Evolutionary conservation across 2,329 filamentous ascomycete genomes (phyloP).

Genomic region (Aspergillus ibericus): DNA sequence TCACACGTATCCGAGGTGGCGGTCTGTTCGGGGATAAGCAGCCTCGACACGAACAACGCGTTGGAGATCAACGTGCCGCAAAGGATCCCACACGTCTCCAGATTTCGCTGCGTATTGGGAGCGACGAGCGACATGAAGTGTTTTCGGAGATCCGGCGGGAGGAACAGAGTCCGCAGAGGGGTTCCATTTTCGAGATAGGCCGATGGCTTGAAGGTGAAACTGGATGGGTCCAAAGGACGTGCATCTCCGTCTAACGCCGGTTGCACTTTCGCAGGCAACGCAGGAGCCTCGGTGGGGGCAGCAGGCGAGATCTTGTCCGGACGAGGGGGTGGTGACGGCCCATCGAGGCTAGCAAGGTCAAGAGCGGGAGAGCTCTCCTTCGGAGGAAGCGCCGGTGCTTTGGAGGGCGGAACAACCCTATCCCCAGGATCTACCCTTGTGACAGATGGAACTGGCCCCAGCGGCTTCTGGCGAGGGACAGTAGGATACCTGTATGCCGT

Average conservation of each 20-base stretch:
- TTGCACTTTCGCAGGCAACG: slow-evolving; percentile 29
- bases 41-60: slow-evolving; percentile 82
- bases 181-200: slow-evolving; percentile 88
- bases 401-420: slow-evolving; percentile 19
- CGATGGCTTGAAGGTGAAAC: slow-evolving; percentile 77
- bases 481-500: slow-evolving; percentile 46
- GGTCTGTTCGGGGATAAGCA: slow-evolving; percentile 88
- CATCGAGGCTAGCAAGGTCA: slow-evolving; percentile 18
- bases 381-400: slow-evolving; percentile 41
- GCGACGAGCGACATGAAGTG: slow-evolving; percentile 73
- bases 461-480: slow-evolving; percentile 39
- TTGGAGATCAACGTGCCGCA: slow-evolving; percentile 90
- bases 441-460: slow-evolving; percentile 25
- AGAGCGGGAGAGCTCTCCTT: slow-evolving; percentile 29
- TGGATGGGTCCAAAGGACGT: slow-evolving; percentile 44
- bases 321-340: slow-evolving; percentile 23
- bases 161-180: slow-evolving; percentile 81
- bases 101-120: slow-evolving; percentile 73
- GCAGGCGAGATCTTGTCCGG: slow-evolving; percentile 28
- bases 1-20: slow-evolving; percentile 93
- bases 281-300: slow-evolving; percentile 19
- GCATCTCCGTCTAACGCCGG: slow-evolving; percentile 14
- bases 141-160: slow-evolving; percentile 72
- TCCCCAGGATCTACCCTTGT: slow-evolving; percentile 18
- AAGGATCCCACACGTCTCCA: slow-evolving; percentile 94